Base-by-base conservation (phyloP, 805 yeast species). In the Middelhovenomyces tepae region DNA sequence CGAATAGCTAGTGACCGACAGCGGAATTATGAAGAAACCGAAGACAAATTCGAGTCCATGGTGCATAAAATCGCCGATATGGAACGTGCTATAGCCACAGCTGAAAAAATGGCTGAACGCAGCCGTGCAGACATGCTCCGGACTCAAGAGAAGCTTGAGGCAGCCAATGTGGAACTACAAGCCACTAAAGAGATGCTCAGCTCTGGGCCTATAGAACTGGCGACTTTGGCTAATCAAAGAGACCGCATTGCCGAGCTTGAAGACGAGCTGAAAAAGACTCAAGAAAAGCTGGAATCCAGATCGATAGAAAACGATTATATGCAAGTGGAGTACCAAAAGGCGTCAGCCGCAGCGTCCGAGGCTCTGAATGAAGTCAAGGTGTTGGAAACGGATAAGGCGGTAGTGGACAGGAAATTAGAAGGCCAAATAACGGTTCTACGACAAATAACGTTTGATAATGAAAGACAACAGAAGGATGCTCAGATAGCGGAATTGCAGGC, bases 241-340 rank as follows among this genome's bases (percentile, higher is more conserved):
- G 39, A 53, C 16, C 53, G 60, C 36, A 63, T 66, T n/a, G 56
- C 67, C 47, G 62, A 64, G 4, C 47, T 76, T 22, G 65, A 67
- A 37, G 65, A 65, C 5, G 62, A 66, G 32, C 56, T 78, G 2
- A 55, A 59, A 20, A 63, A 55, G 18, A 54, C 66, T 28, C 54
- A 66, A n/a, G 54, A 59, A 9, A 65, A 65, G 40, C 46, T 68
- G 2, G 66, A 65, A 16, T 62, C 75, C 4, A 64, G 65, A 27
- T 52, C 54, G 2, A 73, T 71, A 22, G 94, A 85, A 46, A 68
- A 64, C 28, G 70, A 62, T 31, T 86, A 81, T 53, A 78, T 48
- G 54, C 47, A 45, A 16, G 39, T 29, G 11, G 53, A 46, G 31
- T 48, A 38, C 32, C 50, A 54, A 29, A 40, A 45, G 31, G 56